Percentiles rank a stretch among this genome's conserved stretches.
Conservation (phyloP, 441 rosid genomes). For the Aleurites moluccanus region DNA sequence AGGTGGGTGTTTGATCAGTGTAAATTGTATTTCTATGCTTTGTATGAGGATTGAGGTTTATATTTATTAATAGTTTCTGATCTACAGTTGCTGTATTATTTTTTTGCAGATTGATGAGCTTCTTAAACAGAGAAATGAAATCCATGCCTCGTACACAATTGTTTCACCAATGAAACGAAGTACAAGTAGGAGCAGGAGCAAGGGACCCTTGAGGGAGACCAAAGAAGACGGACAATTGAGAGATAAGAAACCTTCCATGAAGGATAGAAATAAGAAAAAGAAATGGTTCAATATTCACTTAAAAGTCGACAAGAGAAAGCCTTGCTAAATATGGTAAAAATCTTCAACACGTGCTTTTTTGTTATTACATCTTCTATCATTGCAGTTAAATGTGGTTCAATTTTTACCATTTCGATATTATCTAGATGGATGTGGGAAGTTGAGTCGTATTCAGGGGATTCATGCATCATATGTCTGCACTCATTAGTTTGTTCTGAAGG, state of each 20-base stretch:
- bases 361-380: neutral
- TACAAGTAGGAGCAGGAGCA: conserved; percentile 54
- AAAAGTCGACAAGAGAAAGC: conserved; percentile 86
- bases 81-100: neutral
- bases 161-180: conserved; percentile 61
- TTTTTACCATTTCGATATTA: neutral
- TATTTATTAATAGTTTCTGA: conserved; percentile 4
- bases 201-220: conserved; percentile 47
- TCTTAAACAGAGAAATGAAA: conserved; percentile 71
- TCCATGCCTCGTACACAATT: conserved; percentile 72
- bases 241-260: conserved; percentile 48
- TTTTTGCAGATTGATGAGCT: conserved; percentile 76
- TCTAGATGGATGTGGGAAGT: conserved; percentile 5
- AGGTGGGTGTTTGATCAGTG: conserved; percentile 43
- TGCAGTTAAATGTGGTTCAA: neutral
- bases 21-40: neutral
- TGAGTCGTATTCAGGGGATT: neutral
- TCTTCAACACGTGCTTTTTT: neutral
- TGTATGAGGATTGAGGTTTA: neutral
- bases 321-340: conserved; percentile 52
- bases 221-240: conserved; percentile 56
- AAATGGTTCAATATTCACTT: conserved; percentile 81
- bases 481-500: conserved; percentile 13
- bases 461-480: neutral
- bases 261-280: conserved; percentile 70